Percentiles rank a stretch among this genome's conserved stretches.
phyloP scores from a whole-genome alignment of 2,329 filamentous ascomycete genomes.

The Xylaria sp. region DNA sequence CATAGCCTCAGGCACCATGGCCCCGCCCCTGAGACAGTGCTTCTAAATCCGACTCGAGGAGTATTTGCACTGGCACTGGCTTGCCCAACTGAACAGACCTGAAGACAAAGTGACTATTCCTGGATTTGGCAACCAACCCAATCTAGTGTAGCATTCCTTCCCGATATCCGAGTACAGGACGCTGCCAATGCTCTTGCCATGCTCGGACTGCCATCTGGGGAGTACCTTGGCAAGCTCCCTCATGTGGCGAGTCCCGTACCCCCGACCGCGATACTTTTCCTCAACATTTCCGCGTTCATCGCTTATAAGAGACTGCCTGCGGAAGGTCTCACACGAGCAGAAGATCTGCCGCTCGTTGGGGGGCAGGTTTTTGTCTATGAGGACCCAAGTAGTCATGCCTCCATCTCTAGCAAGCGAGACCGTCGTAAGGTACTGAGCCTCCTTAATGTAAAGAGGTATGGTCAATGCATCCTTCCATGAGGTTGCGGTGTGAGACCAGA shows the following conservation, averaged over 20 bases:
- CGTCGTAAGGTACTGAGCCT: slow-evolving; percentile 19
- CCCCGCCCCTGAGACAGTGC: no score
- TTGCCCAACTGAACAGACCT: no score
- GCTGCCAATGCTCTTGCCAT: slow-evolving; percentile 11
- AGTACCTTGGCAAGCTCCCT: slow-evolving; percentile 15
- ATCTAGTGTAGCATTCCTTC: slow-evolving; percentile 23
- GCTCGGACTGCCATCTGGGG: neutral
- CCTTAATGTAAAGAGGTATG: slow-evolving; percentile 11
- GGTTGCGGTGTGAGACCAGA: slow-evolving; percentile 19
- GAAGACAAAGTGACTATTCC: no score
- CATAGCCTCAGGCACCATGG: no score
- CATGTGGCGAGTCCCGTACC: slow-evolving; percentile 28
- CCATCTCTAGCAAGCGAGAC: slow-evolving; percentile 19
- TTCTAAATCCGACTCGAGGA: no score
- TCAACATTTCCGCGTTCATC: slow-evolving; percentile 18
- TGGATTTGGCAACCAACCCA: slow-evolving; percentile 27
- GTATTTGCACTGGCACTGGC: no score
- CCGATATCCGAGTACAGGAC: slow-evolving; percentile 31
- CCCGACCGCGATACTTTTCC: slow-evolving; percentile 7
- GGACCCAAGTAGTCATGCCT: slow-evolving; percentile 25
- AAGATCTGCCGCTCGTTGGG: slow-evolving; percentile 18
- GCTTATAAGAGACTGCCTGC: slow-evolving; percentile 15
- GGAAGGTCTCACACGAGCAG: slow-evolving; percentile 29
- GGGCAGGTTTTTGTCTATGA: slow-evolving; percentile 19
- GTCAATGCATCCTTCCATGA: slow-evolving; percentile 26